Conservation (phyloP, 495 filamentous ascomycete species). For the Venustampulla echinocandica region DNA sequence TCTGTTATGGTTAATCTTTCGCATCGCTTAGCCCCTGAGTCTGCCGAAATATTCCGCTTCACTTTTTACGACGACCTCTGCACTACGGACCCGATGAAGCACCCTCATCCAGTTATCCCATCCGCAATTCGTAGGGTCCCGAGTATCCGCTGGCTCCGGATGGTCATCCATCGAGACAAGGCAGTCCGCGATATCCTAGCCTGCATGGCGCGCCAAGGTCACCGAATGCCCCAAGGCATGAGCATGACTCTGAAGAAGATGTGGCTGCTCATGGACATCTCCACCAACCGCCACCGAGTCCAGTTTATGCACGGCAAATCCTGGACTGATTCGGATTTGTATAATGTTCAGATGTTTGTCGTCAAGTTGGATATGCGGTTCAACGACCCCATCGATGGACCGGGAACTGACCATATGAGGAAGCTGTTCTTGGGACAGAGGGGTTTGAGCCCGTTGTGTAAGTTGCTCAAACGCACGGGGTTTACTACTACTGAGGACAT, state of each 20-base stretch:
- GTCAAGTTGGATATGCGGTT: slow-evolving; percentile 54
- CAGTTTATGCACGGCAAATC: slow-evolving; percentile 40
- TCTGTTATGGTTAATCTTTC: slow-evolving; percentile 27
- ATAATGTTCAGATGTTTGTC: slow-evolving; percentile 46
- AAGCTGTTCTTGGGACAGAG: slow-evolving; percentile 52
- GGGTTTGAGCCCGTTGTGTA: slow-evolving; percentile 39
- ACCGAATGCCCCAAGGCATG: slow-evolving; percentile 38
- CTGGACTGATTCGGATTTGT: slow-evolving; percentile 46
- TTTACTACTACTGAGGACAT: slow-evolving; percentile 34
- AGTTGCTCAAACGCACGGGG: slow-evolving; percentile 36
- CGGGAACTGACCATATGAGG: slow-evolving; percentile 32
- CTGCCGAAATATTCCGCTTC: slow-evolving; percentile 41
- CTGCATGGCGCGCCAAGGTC: slow-evolving; percentile 39
- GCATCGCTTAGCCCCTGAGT: slow-evolving; percentile 31
- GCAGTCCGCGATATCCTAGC: slow-evolving; percentile 47
- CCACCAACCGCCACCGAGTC: slow-evolving; percentile 38
- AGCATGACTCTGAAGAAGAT: slow-evolving; percentile 44
- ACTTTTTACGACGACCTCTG: slow-evolving; percentile 42
- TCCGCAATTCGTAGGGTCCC: slow-evolving; percentile 27
- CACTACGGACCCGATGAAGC: slow-evolving; percentile 37
- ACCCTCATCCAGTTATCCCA: slow-evolving; percentile 12
- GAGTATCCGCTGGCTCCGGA: slow-evolving; percentile 41
- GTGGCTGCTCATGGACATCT: slow-evolving; percentile 58
- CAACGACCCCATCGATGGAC: slow-evolving; percentile 39
- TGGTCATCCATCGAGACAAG: slow-evolving; percentile 40